A percentile compares a stretch with the other conserved stretches of the same genome.
Evolutionary conservation across 768 basidiomycete genomes (phyloP).

Genomic region (Serendipita sp.): DNA sequence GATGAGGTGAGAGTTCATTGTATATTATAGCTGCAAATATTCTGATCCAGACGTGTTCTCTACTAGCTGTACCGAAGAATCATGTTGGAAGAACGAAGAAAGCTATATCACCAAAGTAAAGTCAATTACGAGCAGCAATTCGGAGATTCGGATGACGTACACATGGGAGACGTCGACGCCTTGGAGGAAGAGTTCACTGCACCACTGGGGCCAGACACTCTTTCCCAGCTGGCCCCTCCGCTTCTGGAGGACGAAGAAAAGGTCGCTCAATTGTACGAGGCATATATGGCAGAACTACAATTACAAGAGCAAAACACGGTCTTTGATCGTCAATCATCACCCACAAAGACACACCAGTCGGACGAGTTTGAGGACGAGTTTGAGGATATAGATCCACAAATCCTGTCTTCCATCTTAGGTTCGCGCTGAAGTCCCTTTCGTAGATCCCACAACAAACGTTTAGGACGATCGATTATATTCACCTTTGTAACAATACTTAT

Average conservation of each 20-base stretch:
- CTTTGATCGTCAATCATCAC: background rate
- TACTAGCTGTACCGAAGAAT: background rate
- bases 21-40: background rate
- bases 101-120: background rate
- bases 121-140: background rate
- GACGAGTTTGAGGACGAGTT: slow-evolving; percentile 3
- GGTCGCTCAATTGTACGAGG: background rate
- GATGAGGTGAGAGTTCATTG: background rate
- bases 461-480: no score
- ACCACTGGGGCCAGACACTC: background rate
- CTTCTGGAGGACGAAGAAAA: background rate
- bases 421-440: no score
- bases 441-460: no score
- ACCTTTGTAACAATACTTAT: no score
- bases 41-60: background rate
- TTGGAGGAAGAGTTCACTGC: background rate
- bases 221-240: background rate
- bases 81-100: background rate
- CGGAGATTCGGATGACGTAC: background rate
- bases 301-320: background rate
- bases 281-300: background rate
- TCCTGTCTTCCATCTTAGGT: background rate
- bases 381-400: background rate
- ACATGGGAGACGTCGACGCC: background rate
- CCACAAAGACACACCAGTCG: no score